Conservation (phyloP, 805 yeast species). For the Nematodospora valgi region DNA sequence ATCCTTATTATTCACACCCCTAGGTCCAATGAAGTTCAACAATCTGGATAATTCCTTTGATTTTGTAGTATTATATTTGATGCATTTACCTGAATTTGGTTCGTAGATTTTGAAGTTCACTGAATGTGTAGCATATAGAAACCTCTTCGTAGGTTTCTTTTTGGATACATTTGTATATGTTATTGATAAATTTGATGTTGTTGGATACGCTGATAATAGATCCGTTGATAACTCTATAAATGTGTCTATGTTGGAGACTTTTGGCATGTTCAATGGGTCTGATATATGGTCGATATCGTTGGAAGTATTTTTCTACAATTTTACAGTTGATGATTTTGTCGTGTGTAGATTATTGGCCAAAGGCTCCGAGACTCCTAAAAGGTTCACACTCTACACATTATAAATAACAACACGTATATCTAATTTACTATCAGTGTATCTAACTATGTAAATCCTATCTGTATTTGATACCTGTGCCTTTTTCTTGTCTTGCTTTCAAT, state of each 20-base stretch:
- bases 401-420: too few relatives aligned
- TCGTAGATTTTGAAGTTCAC: conserved; percentile 62
- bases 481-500: conserved; percentile 25
- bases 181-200: conserved; percentile 31
- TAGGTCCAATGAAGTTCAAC: conserved; percentile 70
- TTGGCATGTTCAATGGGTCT: conserved; percentile 8
- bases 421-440: too few relatives aligned
- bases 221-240: conserved; percentile 30
- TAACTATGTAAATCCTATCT: too few relatives aligned
- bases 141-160: conserved; percentile 16
- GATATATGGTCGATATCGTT: conserved; percentile 1
- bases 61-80: conserved; percentile 55
- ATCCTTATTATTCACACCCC: conserved; percentile 40
- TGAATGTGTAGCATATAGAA: conserved; percentile 23
- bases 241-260: conserved; percentile 14
- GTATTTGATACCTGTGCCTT: conserved; percentile 19
- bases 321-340: too few relatives aligned
- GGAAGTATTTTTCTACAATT: conserved; percentile 2
- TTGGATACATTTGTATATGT: conserved; percentile 32
- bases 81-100: conserved; percentile 58
- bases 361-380: too few relatives aligned
- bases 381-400: too few relatives aligned
- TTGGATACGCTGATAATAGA: conserved; percentile 36
- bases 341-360: too few relatives aligned
- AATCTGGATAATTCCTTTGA: conserved; percentile 72